Evolutionary conservation across 768 basidiomycete species (phyloP).

Genomic region (Rossbeevera mucosa): DNA sequence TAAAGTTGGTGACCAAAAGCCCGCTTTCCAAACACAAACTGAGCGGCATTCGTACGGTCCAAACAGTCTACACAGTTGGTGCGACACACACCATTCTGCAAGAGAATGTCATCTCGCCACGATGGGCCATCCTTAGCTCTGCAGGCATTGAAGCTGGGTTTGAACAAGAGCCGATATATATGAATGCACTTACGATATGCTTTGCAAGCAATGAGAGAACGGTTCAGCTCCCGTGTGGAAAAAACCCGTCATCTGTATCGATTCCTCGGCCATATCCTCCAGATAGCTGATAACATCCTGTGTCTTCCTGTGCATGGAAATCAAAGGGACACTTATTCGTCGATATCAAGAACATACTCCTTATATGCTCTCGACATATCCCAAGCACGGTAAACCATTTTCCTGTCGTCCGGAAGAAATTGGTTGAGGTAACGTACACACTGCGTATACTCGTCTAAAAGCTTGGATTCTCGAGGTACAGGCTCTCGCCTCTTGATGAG

Average conservation of each 20-base stretch:
- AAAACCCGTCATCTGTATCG: conserved; percentile 85
- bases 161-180: not conserved
- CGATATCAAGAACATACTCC: conserved; percentile 49
- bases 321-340: not conserved
- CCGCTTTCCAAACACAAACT: conserved; percentile 94
- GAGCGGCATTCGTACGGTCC: conserved; percentile 93
- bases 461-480: conserved; percentile 81
- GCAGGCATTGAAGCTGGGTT: conserved; percentile 1
- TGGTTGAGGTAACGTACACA: conserved; percentile 94
- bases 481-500: conserved; percentile 85
- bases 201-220: conserved; percentile 61
- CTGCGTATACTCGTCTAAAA: conserved; percentile 86
- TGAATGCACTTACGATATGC: conserved; percentile 29
- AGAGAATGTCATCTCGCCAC: conserved; percentile 64
- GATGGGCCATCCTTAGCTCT: conserved; percentile 28
- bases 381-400: conserved; percentile 91
- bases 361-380: conserved; percentile 96
- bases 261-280: conserved; percentile 92
- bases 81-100: conserved; percentile 90
- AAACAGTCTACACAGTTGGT: conserved; percentile 98
- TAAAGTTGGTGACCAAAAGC: conserved; percentile 94
- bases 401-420: conserved; percentile 79
- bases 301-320: conserved; percentile 58
- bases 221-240: conserved; percentile 94
- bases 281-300: conserved; percentile 94